Conservation (phyloP, 1,284 basidiomycete genomes). For the Meira miltonrushii region DNA sequence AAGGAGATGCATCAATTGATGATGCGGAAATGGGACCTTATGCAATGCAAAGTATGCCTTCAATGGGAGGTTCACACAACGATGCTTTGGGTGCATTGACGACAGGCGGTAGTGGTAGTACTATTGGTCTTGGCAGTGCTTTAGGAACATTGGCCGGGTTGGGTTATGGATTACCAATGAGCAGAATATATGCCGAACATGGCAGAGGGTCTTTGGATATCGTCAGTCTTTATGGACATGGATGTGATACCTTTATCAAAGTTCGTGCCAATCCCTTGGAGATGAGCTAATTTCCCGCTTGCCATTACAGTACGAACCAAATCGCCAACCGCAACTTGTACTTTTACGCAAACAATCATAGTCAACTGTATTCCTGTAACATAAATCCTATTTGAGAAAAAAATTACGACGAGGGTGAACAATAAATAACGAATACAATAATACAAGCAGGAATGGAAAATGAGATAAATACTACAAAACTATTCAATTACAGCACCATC, state of each 20-base stretch:
- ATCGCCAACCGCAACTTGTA: too few relatives aligned
- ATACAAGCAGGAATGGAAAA: not conserved
- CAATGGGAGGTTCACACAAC: conserved; percentile 61
- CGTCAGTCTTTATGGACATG: conserved; percentile 10
- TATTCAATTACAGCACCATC: not conserved
- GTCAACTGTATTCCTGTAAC: not conserved
- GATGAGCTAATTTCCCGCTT: too few relatives aligned
- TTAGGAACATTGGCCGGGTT: conserved; percentile 73
- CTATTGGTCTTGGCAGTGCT: conserved; percentile 41
- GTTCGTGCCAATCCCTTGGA: conserved; percentile 11
- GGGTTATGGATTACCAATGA: conserved; percentile 54
- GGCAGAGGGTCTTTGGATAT: conserved; percentile 11
- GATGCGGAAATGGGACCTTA: conserved; percentile 67
- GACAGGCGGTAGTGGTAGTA: not conserved
- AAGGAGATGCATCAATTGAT: conserved; percentile 60
- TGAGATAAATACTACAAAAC: not conserved
- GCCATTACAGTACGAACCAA: too few relatives aligned
- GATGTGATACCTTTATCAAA: conserved; percentile 12
- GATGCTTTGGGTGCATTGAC: conserved; percentile 63
- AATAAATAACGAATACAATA: not conserved
- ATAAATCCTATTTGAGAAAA: not conserved
- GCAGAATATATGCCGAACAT: conserved; percentile 13
- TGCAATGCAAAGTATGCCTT: conserved; percentile 61
- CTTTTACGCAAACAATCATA: too few relatives aligned
- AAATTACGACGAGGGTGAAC: not conserved